Evolutionary conservation across 768 basidiomycete species (phyloP), one percentile per base, ranked within the genome.

Genomic region (Cystobasidium tubakii): DNA sequence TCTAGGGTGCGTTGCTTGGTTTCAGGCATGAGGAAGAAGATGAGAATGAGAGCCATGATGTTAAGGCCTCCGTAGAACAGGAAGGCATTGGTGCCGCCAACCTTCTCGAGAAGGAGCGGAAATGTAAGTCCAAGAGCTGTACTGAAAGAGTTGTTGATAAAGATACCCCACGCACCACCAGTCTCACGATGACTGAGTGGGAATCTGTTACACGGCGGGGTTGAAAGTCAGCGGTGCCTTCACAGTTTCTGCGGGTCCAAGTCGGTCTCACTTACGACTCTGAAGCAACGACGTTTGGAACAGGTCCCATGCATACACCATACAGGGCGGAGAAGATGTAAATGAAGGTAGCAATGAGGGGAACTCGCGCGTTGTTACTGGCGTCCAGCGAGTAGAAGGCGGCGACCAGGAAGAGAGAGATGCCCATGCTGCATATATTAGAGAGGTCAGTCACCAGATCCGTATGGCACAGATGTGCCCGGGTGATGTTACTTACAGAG

Each of bases 361-460:
- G 34, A 31, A 67, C 9, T 57, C 85, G 85, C 12, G 83, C 83
- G 10, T 80, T 77, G 4, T 42, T 57, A 7, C 75, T 50, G 0
- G 82, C 81, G 57, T 88, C 84, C 39, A 74, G 17, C 27, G 27
- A 54, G 43, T 44, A 74, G 31, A 74, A 29, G 1, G 90, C 90
- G 15, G 89, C 87, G 23, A 87, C 86, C n/a, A 91, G 84, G 31
- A 91, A 77, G 86, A 86, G 39, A 21, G 23, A 39, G 23, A 43
- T 9, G 10, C 31, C 62, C 71, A 43, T 64, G 64, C 42, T 66
- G 34, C 17, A 44, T 13, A 66, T 53, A 39, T 86, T 85, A 0
- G 90, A 90, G 84, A 91, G 91, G 0, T 89, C 90, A 76, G 86
- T 86, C 17, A 91, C n/a, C n/a, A n/a, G n/a, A n/a, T n/a, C n/a